Conservation (phyloP, 1,284 basidiomycete genomes). For the Meira nashicola region DNA sequence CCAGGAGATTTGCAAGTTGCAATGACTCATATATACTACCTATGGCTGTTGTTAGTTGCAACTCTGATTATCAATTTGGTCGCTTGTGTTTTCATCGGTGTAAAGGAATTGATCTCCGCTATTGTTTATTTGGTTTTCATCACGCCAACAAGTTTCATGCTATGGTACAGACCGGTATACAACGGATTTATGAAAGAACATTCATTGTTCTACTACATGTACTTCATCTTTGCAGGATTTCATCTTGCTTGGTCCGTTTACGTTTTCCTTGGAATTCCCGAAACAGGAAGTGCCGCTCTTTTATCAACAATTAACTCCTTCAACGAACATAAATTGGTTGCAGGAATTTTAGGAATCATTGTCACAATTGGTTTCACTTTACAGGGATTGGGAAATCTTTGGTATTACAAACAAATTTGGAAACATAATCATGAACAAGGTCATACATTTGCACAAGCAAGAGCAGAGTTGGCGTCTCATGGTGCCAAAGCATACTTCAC, state of each 20-base stretch:
- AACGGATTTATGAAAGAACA: slow-evolving; percentile 89
- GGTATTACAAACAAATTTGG: slow-evolving; percentile 81
- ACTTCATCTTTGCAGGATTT: slow-evolving; percentile 85
- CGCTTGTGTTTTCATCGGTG: slow-evolving; percentile 81
- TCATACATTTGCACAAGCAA: slow-evolving; percentile 62
- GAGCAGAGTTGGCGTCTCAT: slow-evolving; percentile 74
- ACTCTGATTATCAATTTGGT: slow-evolving; percentile 85
- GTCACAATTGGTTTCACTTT: slow-evolving; percentile 80
- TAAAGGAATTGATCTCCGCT: slow-evolving; percentile 65
- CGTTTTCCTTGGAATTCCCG: slow-evolving; percentile 55
- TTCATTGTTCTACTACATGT: slow-evolving; percentile 63
- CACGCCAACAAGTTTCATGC: slow-evolving; percentile 71
- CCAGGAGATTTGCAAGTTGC: slow-evolving; percentile 67
- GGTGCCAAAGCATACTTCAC: slow-evolving; percentile 78
- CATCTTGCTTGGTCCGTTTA: slow-evolving; percentile 78
- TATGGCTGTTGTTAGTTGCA: slow-evolving; percentile 57
- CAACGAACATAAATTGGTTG: slow-evolving; percentile 16
- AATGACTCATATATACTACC: slow-evolving; percentile 65
- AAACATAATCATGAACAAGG: slow-evolving; percentile 67
- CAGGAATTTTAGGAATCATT: slow-evolving; percentile 64
- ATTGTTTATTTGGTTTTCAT: slow-evolving; percentile 80
- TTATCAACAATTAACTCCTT: slow-evolving; percentile 75
- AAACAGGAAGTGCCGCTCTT: slow-evolving; percentile 89
- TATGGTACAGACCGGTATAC: slow-evolving; percentile 87
- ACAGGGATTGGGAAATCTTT: slow-evolving; percentile 76